Evolutionary conservation across 192 early-diverging fungal genomes (phyloP).

Genomic region (Cladochytrium replicatum): DNA sequence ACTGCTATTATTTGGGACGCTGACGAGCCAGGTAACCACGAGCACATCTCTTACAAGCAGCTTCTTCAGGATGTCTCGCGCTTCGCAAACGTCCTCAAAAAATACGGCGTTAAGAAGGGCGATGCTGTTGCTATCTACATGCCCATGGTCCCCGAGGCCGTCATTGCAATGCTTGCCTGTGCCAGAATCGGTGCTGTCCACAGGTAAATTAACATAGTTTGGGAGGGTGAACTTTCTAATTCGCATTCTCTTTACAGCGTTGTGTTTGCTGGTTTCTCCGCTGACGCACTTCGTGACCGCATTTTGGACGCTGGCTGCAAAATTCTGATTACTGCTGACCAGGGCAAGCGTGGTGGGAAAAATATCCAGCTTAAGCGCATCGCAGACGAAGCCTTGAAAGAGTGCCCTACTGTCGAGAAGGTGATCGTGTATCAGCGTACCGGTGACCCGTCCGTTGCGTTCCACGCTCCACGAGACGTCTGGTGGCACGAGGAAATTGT

Average conservation of each 20-base stretch:
- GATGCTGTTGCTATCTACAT: conserved; percentile 95
- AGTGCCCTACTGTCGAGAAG: conserved; percentile 67
- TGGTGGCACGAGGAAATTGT: conserved; percentile 90
- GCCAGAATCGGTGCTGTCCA: conserved; percentile 81
- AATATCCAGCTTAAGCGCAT: conserved; percentile 83
- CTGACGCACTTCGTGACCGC: conserved; percentile 86
- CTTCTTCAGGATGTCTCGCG: conserved; percentile 73
- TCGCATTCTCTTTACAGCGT: conserved; percentile 39
- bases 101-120: conserved; percentile 79
- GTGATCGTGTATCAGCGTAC: conserved; percentile 90
- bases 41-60: conserved; percentile 73
- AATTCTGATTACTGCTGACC: conserved; percentile 87
- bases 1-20: conserved; percentile 38
- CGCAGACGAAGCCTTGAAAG: conserved; percentile 77
- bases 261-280: conserved; percentile 94
- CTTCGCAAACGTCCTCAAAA: conserved; percentile 75
- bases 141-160: conserved; percentile 92
- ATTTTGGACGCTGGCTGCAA: conserved; percentile 71
- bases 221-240: neutral
- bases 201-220: neutral
- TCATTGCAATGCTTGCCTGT: conserved; percentile 87
- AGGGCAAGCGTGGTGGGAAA: conserved; percentile 86
- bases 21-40: conserved; percentile 63
- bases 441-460: conserved; percentile 63
- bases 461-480: conserved; percentile 65